These are phyloP conservation scores for Platanthera guangdongensis DNA, from an alignment of 106 monocot species.

Conservation along the genomic window DNA sequence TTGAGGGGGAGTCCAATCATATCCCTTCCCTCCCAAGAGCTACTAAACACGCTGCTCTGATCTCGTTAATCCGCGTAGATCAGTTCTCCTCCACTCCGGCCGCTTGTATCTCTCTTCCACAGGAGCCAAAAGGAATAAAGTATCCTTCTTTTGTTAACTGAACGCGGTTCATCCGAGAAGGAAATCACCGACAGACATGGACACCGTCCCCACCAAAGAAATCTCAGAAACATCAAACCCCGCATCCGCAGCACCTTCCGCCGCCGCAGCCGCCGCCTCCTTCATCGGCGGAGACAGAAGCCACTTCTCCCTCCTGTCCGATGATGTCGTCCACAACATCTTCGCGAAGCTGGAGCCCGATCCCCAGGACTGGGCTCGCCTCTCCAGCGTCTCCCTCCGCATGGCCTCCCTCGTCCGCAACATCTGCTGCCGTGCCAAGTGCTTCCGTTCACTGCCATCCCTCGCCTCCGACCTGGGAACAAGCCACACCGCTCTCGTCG, in stretches of 20 bases:
- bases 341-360: slow-evolving; percentile 55
- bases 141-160: neutral
- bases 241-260: no score
- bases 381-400: slow-evolving; percentile 46
- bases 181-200: neutral
- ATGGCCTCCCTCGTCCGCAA: slow-evolving; percentile 46
- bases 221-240: neutral
- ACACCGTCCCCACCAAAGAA: neutral
- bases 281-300: neutral
- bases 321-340: slow-evolving; percentile 68
- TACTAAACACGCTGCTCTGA: neutral
- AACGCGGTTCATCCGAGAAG: neutral
- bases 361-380: slow-evolving; percentile 72
- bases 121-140: neutral
- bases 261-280: neutral
- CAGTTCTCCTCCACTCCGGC: neutral
- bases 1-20: neutral
- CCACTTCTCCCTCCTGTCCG: slow-evolving; percentile 36
- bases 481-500: slow-evolving; percentile 11
- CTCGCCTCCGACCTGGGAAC: slow-evolving; percentile 9
- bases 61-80: neutral
- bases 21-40: neutral
- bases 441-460: slow-evolving; percentile 28
- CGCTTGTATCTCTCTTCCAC: neutral
- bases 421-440: slow-evolving; percentile 42